Evolutionary conservation across 1,284 basidiomycete species (phyloP).

Genomic region (Cutaneotrichosporon mucoides): DNA sequence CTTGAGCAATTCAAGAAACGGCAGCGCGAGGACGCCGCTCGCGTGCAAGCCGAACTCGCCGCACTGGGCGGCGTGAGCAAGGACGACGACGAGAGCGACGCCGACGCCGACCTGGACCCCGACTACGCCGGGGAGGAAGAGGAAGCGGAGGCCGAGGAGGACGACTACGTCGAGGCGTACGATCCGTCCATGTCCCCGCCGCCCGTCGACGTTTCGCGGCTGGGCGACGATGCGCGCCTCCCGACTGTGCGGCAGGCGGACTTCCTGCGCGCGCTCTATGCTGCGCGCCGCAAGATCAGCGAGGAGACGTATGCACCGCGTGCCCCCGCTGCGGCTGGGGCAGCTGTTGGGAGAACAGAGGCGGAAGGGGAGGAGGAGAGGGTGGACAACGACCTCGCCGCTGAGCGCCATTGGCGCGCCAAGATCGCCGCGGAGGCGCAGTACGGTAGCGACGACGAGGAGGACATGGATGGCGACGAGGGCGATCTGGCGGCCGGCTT

Average conservation of each 20-base stretch:
- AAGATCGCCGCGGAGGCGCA: constrained; percentile 42
- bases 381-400: constrained; percentile 63
- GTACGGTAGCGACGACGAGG: constrained; percentile 52
- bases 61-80: constrained; percentile 58
- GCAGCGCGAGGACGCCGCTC: constrained; percentile 89
- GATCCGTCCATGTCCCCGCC: constrained; percentile 75
- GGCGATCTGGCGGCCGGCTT: constrained; percentile 76
- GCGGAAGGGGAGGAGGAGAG: neutral
- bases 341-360: neutral
- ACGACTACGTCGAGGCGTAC: constrained; percentile 62
- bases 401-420: constrained; percentile 77
- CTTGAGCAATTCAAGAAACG: constrained; percentile 90
- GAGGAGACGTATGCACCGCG: constrained; percentile 77
- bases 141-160: constrained; percentile 47
- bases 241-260: constrained; percentile 69
- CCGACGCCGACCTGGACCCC: constrained; percentile 51
- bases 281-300: constrained; percentile 67
- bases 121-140: constrained; percentile 53
- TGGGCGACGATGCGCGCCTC: constrained; percentile 73
- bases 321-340: neutral
- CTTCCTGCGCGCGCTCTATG: constrained; percentile 53
- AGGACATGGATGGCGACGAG: constrained; percentile 52
- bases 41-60: constrained; percentile 87
- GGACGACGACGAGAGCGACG: constrained; percentile 48
- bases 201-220: constrained; percentile 63